A percentile compares a stretch with the other conserved stretches of the same genome.
These are phyloP conservation scores for Hanseniaspora sp. DNA, from an alignment of 1,139 yeast species.

Conservation along the genomic window DNA sequence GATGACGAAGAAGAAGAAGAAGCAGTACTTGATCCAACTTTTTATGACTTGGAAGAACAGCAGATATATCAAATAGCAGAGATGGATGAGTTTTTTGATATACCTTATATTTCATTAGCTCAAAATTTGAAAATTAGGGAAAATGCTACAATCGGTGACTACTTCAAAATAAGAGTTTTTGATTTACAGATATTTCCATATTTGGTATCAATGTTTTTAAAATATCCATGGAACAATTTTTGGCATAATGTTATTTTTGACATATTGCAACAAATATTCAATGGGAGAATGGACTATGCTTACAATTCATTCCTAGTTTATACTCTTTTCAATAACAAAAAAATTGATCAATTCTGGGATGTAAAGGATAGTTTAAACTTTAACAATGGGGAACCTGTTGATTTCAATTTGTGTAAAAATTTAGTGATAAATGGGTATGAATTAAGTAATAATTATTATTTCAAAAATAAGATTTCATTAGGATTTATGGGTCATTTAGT, in stretches of 20 bases:
- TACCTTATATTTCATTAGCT: conserved; percentile 42
- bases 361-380: conserved; percentile 6
- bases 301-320: conserved; percentile 69
- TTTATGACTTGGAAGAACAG: conserved; percentile 17
- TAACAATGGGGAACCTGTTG: conserved; percentile 22
- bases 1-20: conserved; percentile 17
- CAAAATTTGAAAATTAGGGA: conserved; percentile 51
- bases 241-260: conserved; percentile 96
- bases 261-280: conserved; percentile 88
- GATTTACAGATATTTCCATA: conserved; percentile 73
- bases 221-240: conserved; percentile 95
- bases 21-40: neutral
- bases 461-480: conserved; percentile 57
- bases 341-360: conserved; percentile 23
- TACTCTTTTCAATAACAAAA: conserved; percentile 25
- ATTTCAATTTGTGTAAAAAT: conserved; percentile 64
- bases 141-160: conserved; percentile 81
- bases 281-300: conserved; percentile 89
- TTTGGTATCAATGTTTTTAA: conserved; percentile 72
- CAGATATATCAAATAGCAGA: conserved; percentile 22
- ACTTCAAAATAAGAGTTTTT: conserved; percentile 69
- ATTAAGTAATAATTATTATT: conserved; percentile 57
- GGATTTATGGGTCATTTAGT: conserved; percentile 98
- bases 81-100: conserved; percentile 37
- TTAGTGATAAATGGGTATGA: conserved; percentile 75